Evolutionary conservation across 176 grass and related monocot species (phyloP).

Genomic region (Aegilops bicornis): DNA sequence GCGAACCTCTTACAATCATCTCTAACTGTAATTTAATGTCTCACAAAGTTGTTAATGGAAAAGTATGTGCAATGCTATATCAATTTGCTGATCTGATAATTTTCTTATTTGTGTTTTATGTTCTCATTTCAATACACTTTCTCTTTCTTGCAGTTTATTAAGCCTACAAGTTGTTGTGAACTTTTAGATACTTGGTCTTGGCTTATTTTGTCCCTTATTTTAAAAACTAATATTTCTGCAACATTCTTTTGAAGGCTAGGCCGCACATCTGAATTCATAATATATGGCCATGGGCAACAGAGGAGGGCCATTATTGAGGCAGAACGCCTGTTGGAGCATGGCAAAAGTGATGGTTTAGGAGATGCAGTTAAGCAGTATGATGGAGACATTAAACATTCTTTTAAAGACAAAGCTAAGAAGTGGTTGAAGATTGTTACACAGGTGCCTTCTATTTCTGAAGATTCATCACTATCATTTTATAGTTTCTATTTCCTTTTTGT

Average conservation of each 20-base stretch:
- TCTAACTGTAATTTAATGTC: not conserved
- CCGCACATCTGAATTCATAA: constrained; percentile 80
- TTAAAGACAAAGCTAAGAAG: constrained; percentile 91
- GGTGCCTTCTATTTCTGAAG: constrained; percentile 44
- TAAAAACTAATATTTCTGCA: constrained; percentile 17
- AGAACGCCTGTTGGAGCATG: constrained; percentile 62
- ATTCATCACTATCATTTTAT: constrained; percentile 19
- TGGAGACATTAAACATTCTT: constrained; percentile 56
- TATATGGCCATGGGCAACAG: constrained; percentile 93
- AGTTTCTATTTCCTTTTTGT: not conserved
- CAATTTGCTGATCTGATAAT: constrained; percentile 6
- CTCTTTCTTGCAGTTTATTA: constrained; percentile 27
- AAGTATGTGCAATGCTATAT: constrained; percentile 15
- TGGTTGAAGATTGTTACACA: constrained; percentile 90
- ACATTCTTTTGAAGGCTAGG: constrained; percentile 65
- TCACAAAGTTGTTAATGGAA: not conserved
- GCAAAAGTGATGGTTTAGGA: constrained; percentile 33
- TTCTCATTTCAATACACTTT: not conserved
- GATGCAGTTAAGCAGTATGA: constrained; percentile 41
- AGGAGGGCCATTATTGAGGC: constrained; percentile 88
- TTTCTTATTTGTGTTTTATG: constrained; percentile 10
- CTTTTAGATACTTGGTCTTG: constrained; percentile 18
- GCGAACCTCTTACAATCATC: not conserved
- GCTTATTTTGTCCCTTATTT: constrained; percentile 18
- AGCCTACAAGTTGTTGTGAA: not conserved